A percentile compares a stretch with the other conserved stretches of the same genome.
phyloP scores from a whole-genome alignment of 2,329 filamentous ascomycete genomes.

The Fusarium compactum region DNA sequence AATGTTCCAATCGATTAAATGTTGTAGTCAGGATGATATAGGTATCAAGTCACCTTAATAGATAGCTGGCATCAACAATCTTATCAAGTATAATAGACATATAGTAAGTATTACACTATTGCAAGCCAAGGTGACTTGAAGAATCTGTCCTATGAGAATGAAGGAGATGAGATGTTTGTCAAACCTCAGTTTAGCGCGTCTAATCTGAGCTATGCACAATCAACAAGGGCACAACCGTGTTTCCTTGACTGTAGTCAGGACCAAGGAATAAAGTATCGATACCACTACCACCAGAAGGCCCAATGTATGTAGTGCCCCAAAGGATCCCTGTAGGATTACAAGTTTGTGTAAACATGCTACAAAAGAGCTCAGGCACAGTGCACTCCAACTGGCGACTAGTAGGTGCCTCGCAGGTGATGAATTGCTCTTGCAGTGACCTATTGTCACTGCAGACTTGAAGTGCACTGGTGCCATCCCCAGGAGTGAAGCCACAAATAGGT shows the following conservation, averaged over 20 bases:
- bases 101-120: no score
- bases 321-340: background rate
- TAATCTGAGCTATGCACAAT: background rate
- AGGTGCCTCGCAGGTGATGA: background rate
- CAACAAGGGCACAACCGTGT: background rate
- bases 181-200: rapidly evolving
- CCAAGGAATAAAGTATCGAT: background rate
- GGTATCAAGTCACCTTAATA: no score
- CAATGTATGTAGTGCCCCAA: background rate
- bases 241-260: background rate
- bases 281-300: background rate
- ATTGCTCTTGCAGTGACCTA: background rate
- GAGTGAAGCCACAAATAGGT: background rate
- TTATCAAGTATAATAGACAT: no score
- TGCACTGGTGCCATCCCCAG: background rate
- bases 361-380: background rate
- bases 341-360: background rate
- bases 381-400: background rate
- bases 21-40: no score
- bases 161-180: no score
- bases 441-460: background rate
- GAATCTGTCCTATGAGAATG: no score
- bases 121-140: background rate
- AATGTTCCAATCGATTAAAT: no score
- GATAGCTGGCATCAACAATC: no score